Evolutionary conservation across 345 rosid species (phyloP).

Genomic region (Angophora floribunda): DNA sequence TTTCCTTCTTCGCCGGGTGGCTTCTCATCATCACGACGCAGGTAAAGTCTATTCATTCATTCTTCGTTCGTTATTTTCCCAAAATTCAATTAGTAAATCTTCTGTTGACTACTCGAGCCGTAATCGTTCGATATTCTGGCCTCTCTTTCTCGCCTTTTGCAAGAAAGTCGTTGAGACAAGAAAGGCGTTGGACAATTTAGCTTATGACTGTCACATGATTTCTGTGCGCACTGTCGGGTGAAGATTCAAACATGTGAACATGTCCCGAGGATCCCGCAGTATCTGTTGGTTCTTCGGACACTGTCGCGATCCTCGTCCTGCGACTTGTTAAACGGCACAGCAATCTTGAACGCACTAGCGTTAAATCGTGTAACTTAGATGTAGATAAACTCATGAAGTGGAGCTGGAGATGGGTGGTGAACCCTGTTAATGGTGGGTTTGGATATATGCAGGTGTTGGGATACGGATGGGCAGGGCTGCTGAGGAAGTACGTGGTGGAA

Average conservation of each 20-base stretch:
- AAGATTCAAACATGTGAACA: too few relatives aligned
- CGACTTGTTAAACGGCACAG: background rate
- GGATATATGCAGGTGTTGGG: slow-evolving; percentile 52
- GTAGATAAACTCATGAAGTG: background rate
- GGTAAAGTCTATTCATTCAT: slow-evolving; percentile 12
- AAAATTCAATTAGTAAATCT: too few relatives aligned
- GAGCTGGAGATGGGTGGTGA: background rate
- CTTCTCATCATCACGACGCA: slow-evolving; percentile 80
- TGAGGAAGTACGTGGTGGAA: slow-evolving; percentile 87
- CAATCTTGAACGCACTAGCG: background rate
- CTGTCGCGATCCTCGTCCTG: too few relatives aligned
- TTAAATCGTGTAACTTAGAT: background rate
- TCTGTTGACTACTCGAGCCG: too few relatives aligned
- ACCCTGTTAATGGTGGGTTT: background rate
- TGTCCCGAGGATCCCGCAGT: too few relatives aligned
- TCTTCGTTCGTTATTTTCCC: too few relatives aligned
- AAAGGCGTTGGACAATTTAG: too few relatives aligned
- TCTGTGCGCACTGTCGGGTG: too few relatives aligned
- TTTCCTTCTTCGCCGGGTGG: slow-evolving; percentile 72
- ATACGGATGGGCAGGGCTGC: slow-evolving; percentile 91
- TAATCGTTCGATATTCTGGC: background rate
- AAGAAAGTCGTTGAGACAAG: too few relatives aligned
- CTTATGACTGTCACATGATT: too few relatives aligned
- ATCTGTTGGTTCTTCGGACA: too few relatives aligned
- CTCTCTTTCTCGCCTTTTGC: background rate